Conservation (phyloP, 2,329 filamentous ascomycete genomes). For the Beauveria sp. region DNA sequence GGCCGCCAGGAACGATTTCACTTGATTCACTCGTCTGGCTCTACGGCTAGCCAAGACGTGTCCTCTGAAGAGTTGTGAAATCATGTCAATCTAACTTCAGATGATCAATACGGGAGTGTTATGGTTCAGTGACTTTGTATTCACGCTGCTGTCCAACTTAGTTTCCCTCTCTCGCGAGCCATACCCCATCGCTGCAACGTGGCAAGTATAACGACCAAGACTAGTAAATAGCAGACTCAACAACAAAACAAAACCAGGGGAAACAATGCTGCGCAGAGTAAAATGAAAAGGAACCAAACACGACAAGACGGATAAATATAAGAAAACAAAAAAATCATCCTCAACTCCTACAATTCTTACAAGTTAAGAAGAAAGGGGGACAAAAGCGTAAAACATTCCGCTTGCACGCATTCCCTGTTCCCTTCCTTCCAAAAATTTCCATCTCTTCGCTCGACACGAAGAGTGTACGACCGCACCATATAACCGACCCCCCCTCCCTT, state of each 20-base stretch:
- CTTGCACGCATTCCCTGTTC: neutral
- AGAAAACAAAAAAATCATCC: conserved; percentile 9
- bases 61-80: neutral
- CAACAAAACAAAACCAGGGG: neutral
- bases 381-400: neutral
- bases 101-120: too few species aligned
- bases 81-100: neutral
- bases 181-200: conserved; percentile 2
- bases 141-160: conserved; percentile 12
- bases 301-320: neutral
- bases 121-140: conserved; percentile 9
- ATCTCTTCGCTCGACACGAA: conserved; percentile 3
- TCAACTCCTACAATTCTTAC: conserved; percentile 13
- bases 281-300: conserved; percentile 4
- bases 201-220: conserved; percentile 6
- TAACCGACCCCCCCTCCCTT: neutral
- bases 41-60: neutral
- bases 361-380: neutral
- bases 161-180: conserved; percentile 4
- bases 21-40: conserved; percentile 20
- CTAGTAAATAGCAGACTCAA: conserved; percentile 4
- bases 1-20: conserved; percentile 39
- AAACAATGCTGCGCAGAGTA: conserved; percentile 12
- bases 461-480: neutral
- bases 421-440: neutral